Conservation (phyloP, 2,329 filamentous ascomycete species). For the Sordariomycetes sp. region DNA sequence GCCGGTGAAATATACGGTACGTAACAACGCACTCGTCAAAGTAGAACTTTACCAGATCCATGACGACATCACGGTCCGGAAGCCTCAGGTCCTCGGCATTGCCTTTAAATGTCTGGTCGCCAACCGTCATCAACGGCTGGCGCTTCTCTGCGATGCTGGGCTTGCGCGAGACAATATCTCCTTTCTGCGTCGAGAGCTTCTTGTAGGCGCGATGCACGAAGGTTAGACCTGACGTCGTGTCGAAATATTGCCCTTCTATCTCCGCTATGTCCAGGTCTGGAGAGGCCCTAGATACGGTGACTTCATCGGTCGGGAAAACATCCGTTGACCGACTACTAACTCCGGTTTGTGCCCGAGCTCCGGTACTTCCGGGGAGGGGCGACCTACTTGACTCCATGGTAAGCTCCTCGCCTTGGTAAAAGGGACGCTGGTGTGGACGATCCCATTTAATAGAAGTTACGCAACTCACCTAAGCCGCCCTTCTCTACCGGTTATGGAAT, state of each 20-base stretch:
- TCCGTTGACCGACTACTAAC: neutral
- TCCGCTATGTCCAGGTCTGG: constrained; percentile 35
- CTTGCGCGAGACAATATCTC: constrained; percentile 11
- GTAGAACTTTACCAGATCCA: constrained; percentile 34
- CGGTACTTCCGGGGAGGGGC: too few species aligned
- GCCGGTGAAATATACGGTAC: constrained; percentile 45
- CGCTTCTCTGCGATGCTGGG: constrained; percentile 6
- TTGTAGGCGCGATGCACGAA: constrained; percentile 43
- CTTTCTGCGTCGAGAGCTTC: constrained; percentile 32
- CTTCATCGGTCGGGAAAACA: neutral
- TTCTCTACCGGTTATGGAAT: neutral
- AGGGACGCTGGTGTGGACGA: neutral
- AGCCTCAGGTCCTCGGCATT: constrained; percentile 1
- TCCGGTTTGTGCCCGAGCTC: neutral
- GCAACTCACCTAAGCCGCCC: neutral
- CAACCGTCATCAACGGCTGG: constrained; percentile 35
- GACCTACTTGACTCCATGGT: neutral
- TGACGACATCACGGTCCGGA: neutral
- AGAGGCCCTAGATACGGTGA: constrained; percentile 15
- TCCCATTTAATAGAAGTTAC: neutral
- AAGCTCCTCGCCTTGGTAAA: neutral
- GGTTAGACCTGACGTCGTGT: constrained; percentile 38
- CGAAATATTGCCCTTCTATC: constrained; percentile 40
- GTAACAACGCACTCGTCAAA: constrained; percentile 52
- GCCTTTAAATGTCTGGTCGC: constrained; percentile 29